A percentile compares a stretch with the other conserved stretches of the same genome.
Conservation (phyloP, 495 filamentous ascomycete genomes). For the Letharia columbiana region DNA sequence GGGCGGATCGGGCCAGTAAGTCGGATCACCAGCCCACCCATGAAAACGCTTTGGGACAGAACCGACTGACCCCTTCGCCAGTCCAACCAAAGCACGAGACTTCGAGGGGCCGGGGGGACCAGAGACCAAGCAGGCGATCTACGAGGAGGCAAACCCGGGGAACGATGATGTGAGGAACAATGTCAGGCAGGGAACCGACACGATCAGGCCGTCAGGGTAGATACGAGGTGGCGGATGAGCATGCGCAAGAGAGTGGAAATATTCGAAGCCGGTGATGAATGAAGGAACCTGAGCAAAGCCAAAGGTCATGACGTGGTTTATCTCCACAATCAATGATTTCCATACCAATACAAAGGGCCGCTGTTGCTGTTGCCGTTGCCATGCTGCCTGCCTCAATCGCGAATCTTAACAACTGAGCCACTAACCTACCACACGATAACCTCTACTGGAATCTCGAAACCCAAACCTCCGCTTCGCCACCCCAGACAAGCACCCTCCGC, state of each 20-base stretch:
- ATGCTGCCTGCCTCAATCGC: not conserved
- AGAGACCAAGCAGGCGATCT: conserved; percentile 35
- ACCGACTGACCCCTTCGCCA: conserved; percentile 9
- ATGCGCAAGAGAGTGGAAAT: not conserved
- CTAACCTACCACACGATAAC: not conserved
- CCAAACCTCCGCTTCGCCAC: not conserved
- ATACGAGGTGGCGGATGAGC: not conserved
- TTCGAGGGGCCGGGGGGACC: conserved; percentile 43
- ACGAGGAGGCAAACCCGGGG: conserved; percentile 32
- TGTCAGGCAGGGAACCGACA: conserved; percentile 28
- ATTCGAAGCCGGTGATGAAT: conserved; percentile 11
- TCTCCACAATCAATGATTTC: not conserved
- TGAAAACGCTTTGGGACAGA: not conserved
- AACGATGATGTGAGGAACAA: conserved; percentile 37
- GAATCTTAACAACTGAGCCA: not conserved
- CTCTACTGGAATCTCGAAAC: not conserved
- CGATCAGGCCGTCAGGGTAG: conserved; percentile 26
- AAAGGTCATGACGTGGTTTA: too few relatives aligned
- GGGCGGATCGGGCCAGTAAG: conserved; percentile 29
- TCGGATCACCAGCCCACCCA: not conserved
- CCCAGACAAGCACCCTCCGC: not conserved
- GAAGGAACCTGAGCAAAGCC: not conserved
- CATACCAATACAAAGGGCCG: not conserved
- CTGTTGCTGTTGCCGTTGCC: not conserved
- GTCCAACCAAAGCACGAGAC: conserved; percentile 39